Percentiles rank a stretch among this genome's conserved stretches.
These are phyloP conservation scores for Aspergillus pseudonomiae DNA, from an alignment of 2,329 filamentous ascomycete genomes.

Conservation along the genomic window DNA sequence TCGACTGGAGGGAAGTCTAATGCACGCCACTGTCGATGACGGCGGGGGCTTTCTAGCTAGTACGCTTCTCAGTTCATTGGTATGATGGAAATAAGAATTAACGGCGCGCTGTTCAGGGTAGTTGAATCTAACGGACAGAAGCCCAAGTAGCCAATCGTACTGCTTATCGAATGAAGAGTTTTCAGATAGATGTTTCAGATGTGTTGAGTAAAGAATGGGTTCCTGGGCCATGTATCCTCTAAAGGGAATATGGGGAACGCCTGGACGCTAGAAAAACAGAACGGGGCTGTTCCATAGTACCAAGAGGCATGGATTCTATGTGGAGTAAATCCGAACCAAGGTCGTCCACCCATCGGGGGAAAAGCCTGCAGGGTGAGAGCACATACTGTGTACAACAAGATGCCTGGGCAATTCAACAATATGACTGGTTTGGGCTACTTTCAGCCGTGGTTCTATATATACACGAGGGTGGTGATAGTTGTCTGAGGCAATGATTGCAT, in stretches of 20 bases:
- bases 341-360: neutral
- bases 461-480: neutral
- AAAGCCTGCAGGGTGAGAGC: conserved; percentile 4
- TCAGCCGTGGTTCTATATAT: conserved; percentile 10
- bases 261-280: neutral
- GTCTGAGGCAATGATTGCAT: conserved; percentile 3
- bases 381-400: neutral
- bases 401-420: neutral
- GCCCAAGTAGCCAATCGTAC: neutral
- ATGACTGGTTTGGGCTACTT: neutral
- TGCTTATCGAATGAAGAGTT: neutral
- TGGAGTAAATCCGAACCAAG: neutral
- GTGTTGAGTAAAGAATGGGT: neutral
- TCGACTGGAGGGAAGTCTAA: neutral
- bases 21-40: neutral
- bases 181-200: neutral
- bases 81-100: neutral
- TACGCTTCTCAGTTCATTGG: neutral
- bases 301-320: neutral
- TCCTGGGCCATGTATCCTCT: neutral
- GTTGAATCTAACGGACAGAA: neutral
- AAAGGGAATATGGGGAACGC: neutral
- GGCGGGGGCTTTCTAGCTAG: neutral
- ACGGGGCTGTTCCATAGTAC: neutral
- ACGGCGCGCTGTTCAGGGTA: neutral